Conservation (phyloP, 352 stramenopile species). For the Pythium chondricola region DNA sequence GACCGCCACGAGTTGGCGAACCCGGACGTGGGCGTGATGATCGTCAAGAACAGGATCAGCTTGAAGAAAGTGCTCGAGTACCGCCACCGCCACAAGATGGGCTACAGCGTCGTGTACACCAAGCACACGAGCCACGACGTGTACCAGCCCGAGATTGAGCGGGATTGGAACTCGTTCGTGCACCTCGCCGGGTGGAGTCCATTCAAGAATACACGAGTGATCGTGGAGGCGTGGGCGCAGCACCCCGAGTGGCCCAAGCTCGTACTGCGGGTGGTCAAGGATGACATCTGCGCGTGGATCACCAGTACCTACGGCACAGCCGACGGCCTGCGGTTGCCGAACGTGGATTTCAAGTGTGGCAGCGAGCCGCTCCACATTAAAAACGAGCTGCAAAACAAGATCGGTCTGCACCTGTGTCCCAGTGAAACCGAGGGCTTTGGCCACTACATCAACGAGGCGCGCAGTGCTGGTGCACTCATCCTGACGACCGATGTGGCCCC, state of each 20-base stretch:
- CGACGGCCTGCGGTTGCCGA: conserved; percentile 46
- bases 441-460: conserved; percentile 84
- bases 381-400: conserved; percentile 61
- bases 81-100: conserved; percentile 58
- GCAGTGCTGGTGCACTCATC: conserved; percentile 63
- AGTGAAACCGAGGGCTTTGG: conserved; percentile 77
- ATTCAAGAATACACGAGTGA: conserved; percentile 76
- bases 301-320: conserved; percentile 41
- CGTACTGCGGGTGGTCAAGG: conserved; percentile 61
- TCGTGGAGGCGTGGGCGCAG: conserved; percentile 54
- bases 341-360: conserved; percentile 75
- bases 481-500: conserved; percentile 72
- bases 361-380: conserved; percentile 47
- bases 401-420: conserved; percentile 70
- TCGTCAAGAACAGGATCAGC: conserved; percentile 77
- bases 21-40: conserved; percentile 70
- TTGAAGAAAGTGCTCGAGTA: conserved; percentile 83
- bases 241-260: conserved; percentile 74
- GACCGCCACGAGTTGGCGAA: conserved; percentile 68
- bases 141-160: conserved; percentile 40
- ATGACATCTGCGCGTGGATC: conserved; percentile 60
- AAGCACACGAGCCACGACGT: conserved; percentile 79
- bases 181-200: conserved; percentile 64
- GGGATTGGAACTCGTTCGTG: conserved; percentile 73
- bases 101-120: conserved; percentile 77